These are phyloP conservation scores for Boletus smithii DNA, from an alignment of 1,284 basidiomycete genomes.

Conservation along the genomic window DNA sequence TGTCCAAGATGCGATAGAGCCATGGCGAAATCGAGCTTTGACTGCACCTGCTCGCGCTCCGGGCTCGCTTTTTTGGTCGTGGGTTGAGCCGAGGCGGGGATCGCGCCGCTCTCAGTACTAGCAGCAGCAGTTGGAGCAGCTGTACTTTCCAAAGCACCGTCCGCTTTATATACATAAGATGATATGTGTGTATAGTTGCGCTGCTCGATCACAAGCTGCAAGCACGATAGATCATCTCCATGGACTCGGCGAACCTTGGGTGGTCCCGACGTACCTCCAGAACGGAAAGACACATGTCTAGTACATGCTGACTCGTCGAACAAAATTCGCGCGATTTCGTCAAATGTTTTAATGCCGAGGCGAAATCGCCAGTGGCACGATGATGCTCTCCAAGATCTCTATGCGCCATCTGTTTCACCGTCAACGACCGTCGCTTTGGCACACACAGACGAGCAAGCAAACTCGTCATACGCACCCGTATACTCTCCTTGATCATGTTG, in stretches of 20 bases:
- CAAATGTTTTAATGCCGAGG: constrained; percentile 70
- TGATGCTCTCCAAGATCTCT: constrained; percentile 79
- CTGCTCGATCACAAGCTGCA: constrained; percentile 76
- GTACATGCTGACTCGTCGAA: constrained; percentile 77
- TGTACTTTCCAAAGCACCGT: constrained; percentile 76
- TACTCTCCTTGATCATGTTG: constrained; percentile 94
- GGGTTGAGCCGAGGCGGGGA: constrained; percentile 25
- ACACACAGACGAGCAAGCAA: background rate
- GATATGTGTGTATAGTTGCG: constrained; percentile 78
- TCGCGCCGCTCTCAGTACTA: constrained; percentile 17
- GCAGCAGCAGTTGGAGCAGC: constrained; percentile 23
- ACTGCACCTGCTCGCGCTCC: constrained; percentile 63
- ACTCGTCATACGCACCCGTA: constrained; percentile 63
- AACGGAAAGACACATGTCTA: constrained; percentile 82
- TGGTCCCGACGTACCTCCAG: constrained; percentile 55
- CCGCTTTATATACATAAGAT: constrained; percentile 89
- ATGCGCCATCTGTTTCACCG: constrained; percentile 59
- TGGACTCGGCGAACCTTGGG: background rate
- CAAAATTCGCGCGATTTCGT: constrained; percentile 86
- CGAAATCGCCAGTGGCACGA: constrained; percentile 65
- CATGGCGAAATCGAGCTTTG: constrained; percentile 76
- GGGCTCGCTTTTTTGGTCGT: constrained; percentile 44
- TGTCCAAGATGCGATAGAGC: constrained; percentile 71
- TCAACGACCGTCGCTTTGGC: background rate
- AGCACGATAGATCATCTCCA: background rate